Conservation (phyloP, 768 basidiomycete genomes). For the Russula earlei region DNA sequence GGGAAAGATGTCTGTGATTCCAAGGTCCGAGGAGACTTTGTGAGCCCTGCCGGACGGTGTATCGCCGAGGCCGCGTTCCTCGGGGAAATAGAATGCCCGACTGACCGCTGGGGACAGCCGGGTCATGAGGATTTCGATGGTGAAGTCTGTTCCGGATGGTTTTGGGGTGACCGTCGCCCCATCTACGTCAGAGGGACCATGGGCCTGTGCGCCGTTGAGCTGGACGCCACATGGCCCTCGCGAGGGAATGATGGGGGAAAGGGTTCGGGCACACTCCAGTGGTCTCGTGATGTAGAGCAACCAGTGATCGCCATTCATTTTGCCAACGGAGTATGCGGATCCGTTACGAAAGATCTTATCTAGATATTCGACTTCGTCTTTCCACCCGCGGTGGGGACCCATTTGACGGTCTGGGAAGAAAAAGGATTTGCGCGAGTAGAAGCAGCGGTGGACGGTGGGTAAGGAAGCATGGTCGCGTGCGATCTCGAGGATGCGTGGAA, state of each 20-base stretch:
- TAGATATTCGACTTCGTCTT: constrained; percentile 82
- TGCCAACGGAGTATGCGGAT: constrained; percentile 92
- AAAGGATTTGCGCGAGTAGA: constrained; percentile 98
- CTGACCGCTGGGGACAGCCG: constrained; percentile 71
- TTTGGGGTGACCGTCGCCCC: constrained; percentile 11
- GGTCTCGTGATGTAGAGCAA: constrained; percentile 84
- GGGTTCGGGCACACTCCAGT: constrained; percentile 24
- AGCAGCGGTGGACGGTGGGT: constrained; percentile 74
- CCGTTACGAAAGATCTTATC: constrained; percentile 85
- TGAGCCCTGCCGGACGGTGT: constrained; percentile 45
- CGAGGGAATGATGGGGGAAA: constrained; percentile 9
- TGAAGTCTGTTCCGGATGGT: constrained; percentile 57
- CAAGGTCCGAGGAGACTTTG: constrained; percentile 57
- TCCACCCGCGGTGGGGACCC: constrained; percentile 92
- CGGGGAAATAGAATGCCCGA: constrained; percentile 57
- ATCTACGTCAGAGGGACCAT: constrained; percentile 17
- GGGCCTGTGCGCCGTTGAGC: constrained; percentile 1
- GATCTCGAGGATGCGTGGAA: constrained; percentile 91
- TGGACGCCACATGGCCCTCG: constrained; percentile 15
- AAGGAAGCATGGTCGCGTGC: constrained; percentile 62
- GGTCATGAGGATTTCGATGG: constrained; percentile 98
- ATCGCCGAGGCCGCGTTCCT: constrained; percentile 19
- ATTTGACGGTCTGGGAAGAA: constrained; percentile 97
- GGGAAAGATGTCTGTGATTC: constrained; percentile 79
- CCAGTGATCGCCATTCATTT: constrained; percentile 99